These are phyloP conservation scores for Lunularia cruciata DNA, from an alignment of 225 moss, liverwort and hornwort species.

Conservation along the genomic window DNA sequence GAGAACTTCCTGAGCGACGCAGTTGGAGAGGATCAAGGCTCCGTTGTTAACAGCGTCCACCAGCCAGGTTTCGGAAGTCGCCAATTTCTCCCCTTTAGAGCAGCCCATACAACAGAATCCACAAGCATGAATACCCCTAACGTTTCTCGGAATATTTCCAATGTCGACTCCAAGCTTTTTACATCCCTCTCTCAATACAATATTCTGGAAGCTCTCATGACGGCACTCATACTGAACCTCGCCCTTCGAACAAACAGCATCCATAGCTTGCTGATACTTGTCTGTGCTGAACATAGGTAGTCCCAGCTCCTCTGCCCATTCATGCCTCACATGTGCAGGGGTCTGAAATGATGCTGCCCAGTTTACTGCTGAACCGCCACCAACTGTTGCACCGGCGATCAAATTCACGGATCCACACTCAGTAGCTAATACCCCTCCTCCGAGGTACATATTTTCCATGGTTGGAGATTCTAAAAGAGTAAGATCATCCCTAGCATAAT, in stretches of 20 bases:
- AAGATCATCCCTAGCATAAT: constrained; percentile 53
- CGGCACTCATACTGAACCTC: constrained; percentile 36
- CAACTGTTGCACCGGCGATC: constrained; percentile 70
- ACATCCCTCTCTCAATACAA: constrained; percentile 56
- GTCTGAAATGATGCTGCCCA: constrained; percentile 72
- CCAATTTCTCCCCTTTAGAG: constrained; percentile 49
- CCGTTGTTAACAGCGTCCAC: constrained; percentile 56
- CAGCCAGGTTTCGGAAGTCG: constrained; percentile 66
- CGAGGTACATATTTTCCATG: constrained; percentile 58
- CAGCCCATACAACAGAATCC: constrained; percentile 85
- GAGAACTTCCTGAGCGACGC: constrained; percentile 49
- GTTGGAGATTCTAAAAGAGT: constrained; percentile 57
- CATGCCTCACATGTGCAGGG: constrained; percentile 50
- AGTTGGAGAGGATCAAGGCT: constrained; percentile 57
- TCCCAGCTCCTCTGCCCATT: constrained; percentile 51
- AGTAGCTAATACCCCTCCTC: constrained; percentile 50
- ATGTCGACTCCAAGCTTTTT: constrained; percentile 49
- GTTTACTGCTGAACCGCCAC: constrained; percentile 77
- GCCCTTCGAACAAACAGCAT: constrained; percentile 54
- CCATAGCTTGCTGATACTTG: constrained; percentile 58
- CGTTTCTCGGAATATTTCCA: constrained; percentile 50
- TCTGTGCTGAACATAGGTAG: constrained; percentile 51
- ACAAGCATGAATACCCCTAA: constrained; percentile 50
- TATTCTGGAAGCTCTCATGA: constrained; percentile 61
- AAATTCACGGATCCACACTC: constrained; percentile 54